These are phyloP conservation scores for Wickerhamiella parazyma DNA, from an alignment of 805 yeast genomes.

Conservation along the genomic window DNA sequence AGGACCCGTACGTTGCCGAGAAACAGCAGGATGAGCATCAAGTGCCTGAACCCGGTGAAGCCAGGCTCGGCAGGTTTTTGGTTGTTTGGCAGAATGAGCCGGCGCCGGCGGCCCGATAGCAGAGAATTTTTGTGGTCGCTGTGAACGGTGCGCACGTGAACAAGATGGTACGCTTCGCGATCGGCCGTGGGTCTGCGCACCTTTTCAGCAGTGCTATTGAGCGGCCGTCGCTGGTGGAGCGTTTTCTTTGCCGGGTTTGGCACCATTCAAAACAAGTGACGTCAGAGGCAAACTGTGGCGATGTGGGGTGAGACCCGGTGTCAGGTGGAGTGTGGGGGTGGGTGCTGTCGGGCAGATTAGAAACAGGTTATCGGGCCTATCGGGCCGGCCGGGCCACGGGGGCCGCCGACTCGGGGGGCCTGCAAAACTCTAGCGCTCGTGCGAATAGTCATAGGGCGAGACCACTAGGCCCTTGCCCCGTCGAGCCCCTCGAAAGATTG, in stretches of 20 bases:
- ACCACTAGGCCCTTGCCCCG: constrained; percentile 87
- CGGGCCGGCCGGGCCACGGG: too few species aligned
- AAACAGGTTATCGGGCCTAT: too few species aligned
- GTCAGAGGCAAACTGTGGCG: neutral
- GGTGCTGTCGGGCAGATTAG: too few species aligned
- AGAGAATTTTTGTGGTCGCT: constrained; percentile 3
- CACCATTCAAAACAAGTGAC: too few species aligned
- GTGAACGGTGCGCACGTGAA: constrained; percentile 7
- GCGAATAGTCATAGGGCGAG: constrained; percentile 43
- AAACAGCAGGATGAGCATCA: constrained; percentile 28
- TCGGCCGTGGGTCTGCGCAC: neutral
- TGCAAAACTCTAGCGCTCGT: neutral
- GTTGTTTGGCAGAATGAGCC: constrained; percentile 7
- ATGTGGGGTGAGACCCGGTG: neutral
- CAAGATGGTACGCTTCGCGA: neutral
- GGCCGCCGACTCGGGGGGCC: too few species aligned
- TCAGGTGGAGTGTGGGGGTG: too few species aligned
- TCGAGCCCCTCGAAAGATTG: constrained; percentile 77
- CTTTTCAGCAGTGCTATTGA: neutral
- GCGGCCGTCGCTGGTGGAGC: neutral
- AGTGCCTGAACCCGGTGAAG: constrained; percentile 28
- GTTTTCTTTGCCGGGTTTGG: constrained; percentile 1
- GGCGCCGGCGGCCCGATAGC: constrained; percentile 8
- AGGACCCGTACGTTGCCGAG: constrained; percentile 30
- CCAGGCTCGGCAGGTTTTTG: constrained; percentile 8